Conservation (phyloP, 192 early-diverging fungal species). For the Coemansia furcata region DNA sequence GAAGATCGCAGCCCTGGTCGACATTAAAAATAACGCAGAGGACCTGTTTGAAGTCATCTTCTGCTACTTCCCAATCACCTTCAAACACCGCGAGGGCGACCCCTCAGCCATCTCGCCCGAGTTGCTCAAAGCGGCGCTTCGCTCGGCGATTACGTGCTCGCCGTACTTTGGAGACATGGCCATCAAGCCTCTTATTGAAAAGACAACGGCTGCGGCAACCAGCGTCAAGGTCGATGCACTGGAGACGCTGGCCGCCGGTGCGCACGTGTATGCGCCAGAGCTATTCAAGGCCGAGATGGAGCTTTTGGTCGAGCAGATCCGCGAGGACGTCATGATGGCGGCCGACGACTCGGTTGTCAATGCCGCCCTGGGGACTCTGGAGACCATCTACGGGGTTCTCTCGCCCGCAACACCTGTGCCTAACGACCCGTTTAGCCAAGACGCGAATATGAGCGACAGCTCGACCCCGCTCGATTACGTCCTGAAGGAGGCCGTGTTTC, state of each 20-base stretch:
- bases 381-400: conserved; percentile 60
- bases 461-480: conserved; percentile 54
- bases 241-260: conserved; percentile 80
- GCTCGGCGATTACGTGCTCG: conserved; percentile 73
- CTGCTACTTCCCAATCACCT: conserved; percentile 99
- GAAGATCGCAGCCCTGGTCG: conserved; percentile 69
- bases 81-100: conserved; percentile 93
- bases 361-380: conserved; percentile 66
- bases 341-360: conserved; percentile 67
- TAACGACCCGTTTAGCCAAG: background rate
- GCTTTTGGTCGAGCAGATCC: conserved; percentile 65
- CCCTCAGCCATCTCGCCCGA: conserved; percentile 92
- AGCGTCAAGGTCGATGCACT: conserved; percentile 95
- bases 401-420: conserved; percentile 32
- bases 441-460: conserved; percentile 15
- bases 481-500: conserved; percentile 58
- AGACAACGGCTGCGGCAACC: conserved; percentile 78
- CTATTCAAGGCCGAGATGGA: conserved; percentile 67
- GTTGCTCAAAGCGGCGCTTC: conserved; percentile 78
- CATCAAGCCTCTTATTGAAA: conserved; percentile 86
- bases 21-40: conserved; percentile 77
- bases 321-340: conserved; percentile 71
- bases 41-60: conserved; percentile 96
- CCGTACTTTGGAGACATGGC: conserved; percentile 78
- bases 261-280: conserved; percentile 70